Base-by-base conservation (phyloP, 225 moss, liverwort and hornwort genomes). In the Asterella californica region DNA sequence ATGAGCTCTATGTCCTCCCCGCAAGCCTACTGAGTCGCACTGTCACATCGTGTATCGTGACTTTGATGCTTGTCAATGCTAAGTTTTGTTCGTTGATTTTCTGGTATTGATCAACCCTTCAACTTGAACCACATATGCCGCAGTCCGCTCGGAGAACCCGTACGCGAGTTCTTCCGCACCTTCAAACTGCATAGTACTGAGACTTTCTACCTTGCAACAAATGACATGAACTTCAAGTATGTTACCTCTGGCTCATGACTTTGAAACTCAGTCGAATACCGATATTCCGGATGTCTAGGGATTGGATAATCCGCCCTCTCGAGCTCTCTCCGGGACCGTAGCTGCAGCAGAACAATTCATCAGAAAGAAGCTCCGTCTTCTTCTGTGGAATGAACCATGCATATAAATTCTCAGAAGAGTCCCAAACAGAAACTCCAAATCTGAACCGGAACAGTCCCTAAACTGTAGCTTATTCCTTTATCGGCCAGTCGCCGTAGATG, bases 241-340 rank as follows among this genome's bases (percentile, higher is more conserved):
- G 34, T 79, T 89, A 96, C 94, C 96, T 97, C 96, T 55, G 96
- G 96, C 82, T 97, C 96, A 76, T 97, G 96, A 92, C 96, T 97
- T 90, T 97, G 96, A 70, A 97, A 97, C 83, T 97, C 96, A 50
- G 96, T 97, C 82, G 96, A 97, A 81, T 97, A 97, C 36, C 96
- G 96, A 79, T 93, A 97, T 80, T 97, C 96, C 76, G 96, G 96
- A 93, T 97, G 96, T 77, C 94, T 93, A 81, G 91, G 89, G 80
- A 90, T 86, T 57, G 90, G 84, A 68, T 90, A 92, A 90, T 97
- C 96, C 63, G 89, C 91, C 84, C 91, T 92, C 83, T 97, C 96
- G 84, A 97, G 87, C 75, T 97, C 96, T 89, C 92, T 90, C 80
- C 96, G 90, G 83, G 93, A 81, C 83, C 94, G 89, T 83, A 89